These are phyloP conservation scores for Citrus inodora DNA, from an alignment of 345 rosid species.

Conservation along the genomic window DNA sequence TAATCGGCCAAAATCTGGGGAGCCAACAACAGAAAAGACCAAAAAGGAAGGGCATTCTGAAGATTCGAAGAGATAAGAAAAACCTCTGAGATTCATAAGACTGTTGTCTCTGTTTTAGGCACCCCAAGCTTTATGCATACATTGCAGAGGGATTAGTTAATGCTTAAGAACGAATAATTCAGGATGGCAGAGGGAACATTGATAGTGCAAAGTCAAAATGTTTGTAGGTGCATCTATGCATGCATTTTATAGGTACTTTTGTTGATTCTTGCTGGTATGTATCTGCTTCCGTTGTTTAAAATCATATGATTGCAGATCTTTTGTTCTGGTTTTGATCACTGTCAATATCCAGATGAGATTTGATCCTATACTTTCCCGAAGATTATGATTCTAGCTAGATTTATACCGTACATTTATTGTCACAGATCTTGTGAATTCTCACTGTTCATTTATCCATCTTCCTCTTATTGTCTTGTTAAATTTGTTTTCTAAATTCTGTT, in stretches of 20 bases:
- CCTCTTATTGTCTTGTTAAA: not conserved
- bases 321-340: too few relatives aligned
- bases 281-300: too few relatives aligned
- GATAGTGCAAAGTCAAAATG: not conserved
- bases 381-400: not conserved
- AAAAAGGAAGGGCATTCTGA: conserved; percentile 15
- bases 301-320: too few relatives aligned
- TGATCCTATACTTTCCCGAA: too few relatives aligned
- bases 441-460: not conserved
- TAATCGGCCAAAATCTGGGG: conserved; percentile 12
- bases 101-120: not conserved
- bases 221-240: not conserved
- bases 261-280: not conserved
- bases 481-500: not conserved
- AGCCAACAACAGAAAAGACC: conserved; percentile 14
- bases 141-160: not conserved
- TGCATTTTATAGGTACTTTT: not conserved
- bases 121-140: not conserved
- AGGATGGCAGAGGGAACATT: not conserved
- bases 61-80: conserved; percentile 15
- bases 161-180: not conserved
- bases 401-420: not conserved
- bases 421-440: not conserved
- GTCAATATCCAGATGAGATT: too few relatives aligned
- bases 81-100: not conserved